Percentiles rank a stretch among this genome's conserved stretches.
Conservation (phyloP, 2,329 filamentous ascomycete genomes). For the Fusarium papillatum region DNA sequence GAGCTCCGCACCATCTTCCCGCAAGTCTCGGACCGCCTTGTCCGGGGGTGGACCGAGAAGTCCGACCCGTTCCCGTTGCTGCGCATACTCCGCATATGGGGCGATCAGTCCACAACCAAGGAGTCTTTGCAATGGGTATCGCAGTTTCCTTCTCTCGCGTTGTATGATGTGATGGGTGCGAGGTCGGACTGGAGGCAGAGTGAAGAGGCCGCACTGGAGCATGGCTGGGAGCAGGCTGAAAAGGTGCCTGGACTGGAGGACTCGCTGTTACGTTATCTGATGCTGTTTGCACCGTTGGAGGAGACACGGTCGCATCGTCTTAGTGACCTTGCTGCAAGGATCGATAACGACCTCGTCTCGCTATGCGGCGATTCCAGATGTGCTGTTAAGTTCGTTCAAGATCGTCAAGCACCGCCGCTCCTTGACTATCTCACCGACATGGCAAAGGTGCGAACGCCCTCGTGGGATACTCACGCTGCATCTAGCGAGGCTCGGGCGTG, state of each 20-base stretch:
- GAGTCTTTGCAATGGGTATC: slow-evolving; percentile 56
- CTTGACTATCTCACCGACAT: slow-evolving; percentile 51
- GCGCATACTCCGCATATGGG: slow-evolving; percentile 61
- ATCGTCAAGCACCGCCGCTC: slow-evolving; percentile 48
- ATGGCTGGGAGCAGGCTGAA: slow-evolving; percentile 53
- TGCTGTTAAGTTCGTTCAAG: slow-evolving; percentile 49
- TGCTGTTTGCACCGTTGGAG: slow-evolving; percentile 49
- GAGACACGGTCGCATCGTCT: slow-evolving; percentile 39
- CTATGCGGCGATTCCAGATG: slow-evolving; percentile 50
- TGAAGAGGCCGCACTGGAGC: slow-evolving; percentile 35
- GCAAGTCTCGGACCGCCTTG: slow-evolving; percentile 58
- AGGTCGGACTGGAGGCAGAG: slow-evolving; percentile 52
- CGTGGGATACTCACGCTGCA: slow-evolving; percentile 48
- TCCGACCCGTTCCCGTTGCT: slow-evolving; percentile 60
- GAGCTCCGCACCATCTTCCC: slow-evolving; percentile 48
- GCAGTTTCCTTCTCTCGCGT: slow-evolving; percentile 58
- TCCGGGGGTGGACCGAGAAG: slow-evolving; percentile 60
- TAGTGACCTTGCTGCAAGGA: slow-evolving; percentile 46
- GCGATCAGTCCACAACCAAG: slow-evolving; percentile 54
- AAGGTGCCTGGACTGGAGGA: slow-evolving; percentile 44
- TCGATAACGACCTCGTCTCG: slow-evolving; percentile 52
- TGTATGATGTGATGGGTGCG: slow-evolving; percentile 58
- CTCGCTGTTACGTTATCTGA: slow-evolving; percentile 51
- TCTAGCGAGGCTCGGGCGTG: slow-evolving; percentile 47
- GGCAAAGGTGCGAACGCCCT: slow-evolving; percentile 46